These are phyloP conservation scores for Entomortierella beljakovae DNA, from an alignment of 192 early-diverging fungal species.

Conservation along the genomic window DNA sequence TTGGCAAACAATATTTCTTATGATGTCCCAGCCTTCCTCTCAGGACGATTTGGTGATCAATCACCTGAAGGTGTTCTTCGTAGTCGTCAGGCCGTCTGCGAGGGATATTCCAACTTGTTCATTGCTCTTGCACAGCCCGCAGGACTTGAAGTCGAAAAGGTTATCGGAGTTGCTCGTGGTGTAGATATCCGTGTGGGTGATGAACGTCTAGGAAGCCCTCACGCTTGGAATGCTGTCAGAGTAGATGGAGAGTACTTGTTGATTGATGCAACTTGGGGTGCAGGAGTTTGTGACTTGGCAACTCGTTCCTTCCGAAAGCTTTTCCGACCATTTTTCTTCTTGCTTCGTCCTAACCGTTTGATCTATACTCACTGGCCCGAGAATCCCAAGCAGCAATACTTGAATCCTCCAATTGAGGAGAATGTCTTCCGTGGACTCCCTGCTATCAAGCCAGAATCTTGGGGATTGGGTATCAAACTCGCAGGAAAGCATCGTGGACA, in stretches of 20 bases:
- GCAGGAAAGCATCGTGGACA: conserved; percentile 41
- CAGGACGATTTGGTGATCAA: conserved; percentile 33
- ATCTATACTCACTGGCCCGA: conserved; percentile 70
- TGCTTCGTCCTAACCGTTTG: conserved; percentile 59
- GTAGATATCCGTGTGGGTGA: conserved; percentile 55
- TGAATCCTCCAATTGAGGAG: conserved; percentile 58
- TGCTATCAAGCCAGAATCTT: conserved; percentile 47
- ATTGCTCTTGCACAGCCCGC: conserved; percentile 62
- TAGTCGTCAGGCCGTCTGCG: conserved; percentile 62
- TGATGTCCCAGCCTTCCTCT: conserved; percentile 58
- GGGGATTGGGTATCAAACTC: conserved; percentile 44
- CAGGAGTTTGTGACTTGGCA: conserved; percentile 52
- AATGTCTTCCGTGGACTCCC: conserved; percentile 59
- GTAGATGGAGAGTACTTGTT: conserved; percentile 63
- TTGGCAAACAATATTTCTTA: conserved; percentile 64
- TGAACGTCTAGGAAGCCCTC: conserved; percentile 43
- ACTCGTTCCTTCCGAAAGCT: conserved; percentile 53
- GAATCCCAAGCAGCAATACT: conserved; percentile 61
- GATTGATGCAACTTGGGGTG: conserved; percentile 72
- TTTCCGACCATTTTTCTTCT: conserved; percentile 68
- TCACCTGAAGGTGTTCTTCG: conserved; percentile 53
- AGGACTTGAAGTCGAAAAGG: conserved; percentile 54
- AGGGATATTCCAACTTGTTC: conserved; percentile 67
- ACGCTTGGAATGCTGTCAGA: conserved; percentile 68
- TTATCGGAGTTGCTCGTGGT: conserved; percentile 64